Conservation (phyloP, 1,139 yeast species). For the Saccharomycopsis hybrid region DNA sequence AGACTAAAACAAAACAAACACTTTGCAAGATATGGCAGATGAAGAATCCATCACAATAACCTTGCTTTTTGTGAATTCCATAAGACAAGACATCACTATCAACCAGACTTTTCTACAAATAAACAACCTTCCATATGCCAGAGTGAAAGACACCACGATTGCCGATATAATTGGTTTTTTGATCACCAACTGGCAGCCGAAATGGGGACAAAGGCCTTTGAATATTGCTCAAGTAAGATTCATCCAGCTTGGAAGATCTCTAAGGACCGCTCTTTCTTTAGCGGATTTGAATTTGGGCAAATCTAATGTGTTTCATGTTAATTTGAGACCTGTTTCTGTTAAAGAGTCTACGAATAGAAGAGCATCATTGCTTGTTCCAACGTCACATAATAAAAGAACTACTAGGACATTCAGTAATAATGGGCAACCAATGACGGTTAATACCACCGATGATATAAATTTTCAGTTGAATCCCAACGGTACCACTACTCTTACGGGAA, state of each 20-base stretch:
- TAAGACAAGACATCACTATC: conserved; percentile 16
- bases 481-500: conserved; percentile 6
- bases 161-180: conserved; percentile 17
- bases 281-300: conserved; percentile 12
- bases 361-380: conserved; percentile 20
- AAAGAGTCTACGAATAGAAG: conserved; percentile 10
- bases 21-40: conserved; percentile 3
- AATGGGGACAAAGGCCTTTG: conserved; percentile 20
- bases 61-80: conserved; percentile 10
- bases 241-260: conserved; percentile 13
- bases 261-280: conserved; percentile 14
- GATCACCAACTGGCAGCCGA: conserved; percentile 19
- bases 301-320: conserved; percentile 9
- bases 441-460: conserved; percentile 13
- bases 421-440: conserved; percentile 9
- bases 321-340: conserved; percentile 14
- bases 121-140: conserved; percentile 14
- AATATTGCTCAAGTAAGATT: conserved; percentile 15
- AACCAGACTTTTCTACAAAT: conserved; percentile 18
- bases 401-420: conserved; percentile 3
- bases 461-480: conserved; percentile 12
- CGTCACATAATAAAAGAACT: conserved; percentile 11
- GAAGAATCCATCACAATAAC: conserved; percentile 9
- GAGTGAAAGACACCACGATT: conserved; percentile 10
- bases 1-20: not conserved